These are phyloP conservation scores for Dispira parvispora DNA, from an alignment of 192 early-diverging fungal genomes.

Conservation along the genomic window DNA sequence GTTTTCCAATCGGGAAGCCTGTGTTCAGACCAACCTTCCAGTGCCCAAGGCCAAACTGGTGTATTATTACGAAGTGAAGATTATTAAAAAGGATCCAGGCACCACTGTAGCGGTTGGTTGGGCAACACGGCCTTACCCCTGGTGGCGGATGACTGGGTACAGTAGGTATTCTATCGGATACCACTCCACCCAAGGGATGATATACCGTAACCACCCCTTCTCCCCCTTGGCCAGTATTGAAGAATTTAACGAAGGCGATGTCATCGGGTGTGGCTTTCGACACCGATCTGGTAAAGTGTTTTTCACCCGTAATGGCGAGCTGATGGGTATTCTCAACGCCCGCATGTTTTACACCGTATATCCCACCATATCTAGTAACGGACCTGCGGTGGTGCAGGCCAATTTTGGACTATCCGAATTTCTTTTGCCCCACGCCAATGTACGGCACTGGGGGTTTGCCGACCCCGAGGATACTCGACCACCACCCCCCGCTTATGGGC, in stretches of 20 bases:
- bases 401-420: conserved; percentile 10
- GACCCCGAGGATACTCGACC: conserved; percentile 9
- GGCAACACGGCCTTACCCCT: conserved; percentile 9
- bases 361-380: conserved; percentile 5
- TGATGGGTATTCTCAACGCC: conserved; percentile 11
- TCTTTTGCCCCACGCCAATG: conserved; percentile 10
- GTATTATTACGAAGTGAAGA: conserved; percentile 10
- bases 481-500: conserved; percentile 8
- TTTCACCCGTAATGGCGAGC: conserved; percentile 29
- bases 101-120: conserved; percentile 9
- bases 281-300: conserved; percentile 31
- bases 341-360: conserved; percentile 12
- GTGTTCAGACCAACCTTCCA: conserved; percentile 9
- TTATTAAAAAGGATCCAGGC: conserved; percentile 9
- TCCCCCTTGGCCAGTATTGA: conserved; percentile 16
- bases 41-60: conserved; percentile 12
- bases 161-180: conserved; percentile 10
- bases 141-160: conserved; percentile 10
- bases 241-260: conserved; percentile 29
- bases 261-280: conserved; percentile 33
- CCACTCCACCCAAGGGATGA: conserved; percentile 1
- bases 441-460: conserved; percentile 11
- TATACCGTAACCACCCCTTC: conserved; percentile 11
- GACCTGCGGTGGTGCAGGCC: conserved; percentile 9
- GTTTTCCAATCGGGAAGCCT: conserved; percentile 5